phyloP scores from a whole-genome alignment of 148 eudicot species.

The Dysphania ambrosioides region DNA sequence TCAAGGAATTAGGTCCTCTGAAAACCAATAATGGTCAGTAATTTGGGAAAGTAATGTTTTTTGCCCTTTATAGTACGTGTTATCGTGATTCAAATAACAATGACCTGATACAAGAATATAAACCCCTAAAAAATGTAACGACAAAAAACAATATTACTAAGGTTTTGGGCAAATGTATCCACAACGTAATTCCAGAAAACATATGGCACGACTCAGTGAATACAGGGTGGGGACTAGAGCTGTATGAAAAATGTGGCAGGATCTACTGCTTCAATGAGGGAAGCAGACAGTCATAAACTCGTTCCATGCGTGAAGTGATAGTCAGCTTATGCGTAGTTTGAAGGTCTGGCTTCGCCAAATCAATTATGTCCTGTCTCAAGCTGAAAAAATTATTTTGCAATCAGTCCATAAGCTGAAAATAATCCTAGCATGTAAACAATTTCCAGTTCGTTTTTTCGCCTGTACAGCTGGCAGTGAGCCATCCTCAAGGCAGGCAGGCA shows the following conservation, averaged over 20 bases:
- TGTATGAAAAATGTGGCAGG: background rate
- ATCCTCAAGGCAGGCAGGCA: background rate
- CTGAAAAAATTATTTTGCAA: constrained; percentile 34
- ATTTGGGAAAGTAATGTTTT: background rate
- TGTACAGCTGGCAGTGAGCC: background rate
- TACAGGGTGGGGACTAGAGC: too few relatives aligned
- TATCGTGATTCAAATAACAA: background rate
- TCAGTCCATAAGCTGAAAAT: background rate
- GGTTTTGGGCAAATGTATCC: background rate
- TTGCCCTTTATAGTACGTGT: background rate
- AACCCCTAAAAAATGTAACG: background rate
- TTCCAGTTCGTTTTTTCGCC: background rate
- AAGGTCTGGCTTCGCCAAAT: constrained; percentile 76
- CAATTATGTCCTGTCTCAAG: constrained; percentile 77
- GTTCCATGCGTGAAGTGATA: constrained; percentile 77
- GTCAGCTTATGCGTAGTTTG: constrained; percentile 60
- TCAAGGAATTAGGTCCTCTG: background rate
- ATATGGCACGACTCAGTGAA: background rate
- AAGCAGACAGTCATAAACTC: constrained; percentile 88
- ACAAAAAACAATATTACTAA: background rate
- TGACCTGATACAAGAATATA: background rate
- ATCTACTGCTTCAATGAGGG: constrained; percentile 45
- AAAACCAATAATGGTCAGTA: background rate
- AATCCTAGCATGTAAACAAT: background rate
- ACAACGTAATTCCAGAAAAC: background rate